A percentile compares a stretch with the other conserved stretches of the same genome.
phyloP scores from a whole-genome alignment of 2,329 filamentous ascomycete genomes.

The Chaetothyriales sp. region DNA sequence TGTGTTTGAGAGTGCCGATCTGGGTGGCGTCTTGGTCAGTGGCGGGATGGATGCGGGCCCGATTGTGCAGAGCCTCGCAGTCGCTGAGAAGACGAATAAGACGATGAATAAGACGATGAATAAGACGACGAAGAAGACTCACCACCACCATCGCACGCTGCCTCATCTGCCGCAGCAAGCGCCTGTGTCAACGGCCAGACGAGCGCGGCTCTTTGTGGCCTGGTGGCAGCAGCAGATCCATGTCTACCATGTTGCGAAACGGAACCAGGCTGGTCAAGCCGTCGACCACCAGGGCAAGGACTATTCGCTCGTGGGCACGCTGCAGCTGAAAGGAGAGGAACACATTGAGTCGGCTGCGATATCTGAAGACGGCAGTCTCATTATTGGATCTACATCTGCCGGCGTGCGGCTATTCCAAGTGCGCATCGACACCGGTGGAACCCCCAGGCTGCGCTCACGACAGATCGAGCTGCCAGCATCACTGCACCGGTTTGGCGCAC shows the following conservation, averaged over 20 bases:
- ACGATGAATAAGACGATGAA: constrained; percentile 32
- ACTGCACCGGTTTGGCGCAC: constrained; percentile 49
- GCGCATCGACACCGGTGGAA: constrained; percentile 6
- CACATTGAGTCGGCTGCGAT: constrained; percentile 65
- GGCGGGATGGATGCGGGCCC: constrained; percentile 82
- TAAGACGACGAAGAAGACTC: constrained; percentile 35
- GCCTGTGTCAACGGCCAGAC: constrained; percentile 56
- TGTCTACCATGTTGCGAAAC: constrained; percentile 47
- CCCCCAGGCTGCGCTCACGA: constrained; percentile 35
- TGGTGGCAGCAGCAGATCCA: constrained; percentile 86
- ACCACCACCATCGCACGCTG: constrained; percentile 67
- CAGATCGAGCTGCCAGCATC: constrained; percentile 50
- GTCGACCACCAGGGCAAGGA: not conserved
- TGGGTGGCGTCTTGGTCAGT: constrained; percentile 69
- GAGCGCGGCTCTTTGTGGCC: constrained; percentile 61
- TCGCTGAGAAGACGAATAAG: not conserved
- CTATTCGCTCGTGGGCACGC: constrained; percentile 12
- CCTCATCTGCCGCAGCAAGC: constrained; percentile 70
- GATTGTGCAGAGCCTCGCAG: constrained; percentile 36
- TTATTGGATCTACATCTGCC: constrained; percentile 60
- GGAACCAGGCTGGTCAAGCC: constrained; percentile 1
- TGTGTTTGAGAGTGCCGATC: constrained; percentile 64
- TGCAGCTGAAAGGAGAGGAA: constrained; percentile 48
- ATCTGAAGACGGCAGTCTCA: constrained; percentile 53
- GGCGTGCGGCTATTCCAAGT: constrained; percentile 67